Percentiles rank a stretch among this genome's conserved stretches.
phyloP scores from a whole-genome alignment of 768 basidiomycete species.

The Rubroboletus pulcherrimus region DNA sequence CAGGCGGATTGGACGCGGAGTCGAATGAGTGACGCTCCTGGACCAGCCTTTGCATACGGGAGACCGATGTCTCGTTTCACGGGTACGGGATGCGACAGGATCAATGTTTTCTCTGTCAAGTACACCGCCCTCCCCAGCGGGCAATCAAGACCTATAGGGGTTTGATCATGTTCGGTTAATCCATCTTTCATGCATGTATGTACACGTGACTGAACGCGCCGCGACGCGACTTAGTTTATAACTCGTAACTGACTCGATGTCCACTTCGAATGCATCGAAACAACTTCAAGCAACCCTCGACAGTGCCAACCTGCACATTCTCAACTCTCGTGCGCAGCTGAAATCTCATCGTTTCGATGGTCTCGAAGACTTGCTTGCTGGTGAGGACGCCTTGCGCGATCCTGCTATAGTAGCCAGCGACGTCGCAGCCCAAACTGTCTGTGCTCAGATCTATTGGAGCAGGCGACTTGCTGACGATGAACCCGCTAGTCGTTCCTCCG shows the following conservation, averaged over 20 bases:
- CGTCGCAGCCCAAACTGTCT: conserved; percentile 58
- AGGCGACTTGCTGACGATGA: conserved; percentile 1
- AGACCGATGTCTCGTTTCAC: too few species aligned
- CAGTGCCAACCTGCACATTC: conserved; percentile 21
- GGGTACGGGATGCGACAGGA: too few species aligned
- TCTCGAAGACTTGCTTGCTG: conserved; percentile 23
- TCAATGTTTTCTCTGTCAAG: too few species aligned
- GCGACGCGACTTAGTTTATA: neutral
- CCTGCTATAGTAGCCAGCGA: conserved; percentile 56
- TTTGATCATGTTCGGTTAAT: too few species aligned
- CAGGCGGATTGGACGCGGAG: neutral
- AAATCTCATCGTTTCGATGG: conserved; percentile 29
- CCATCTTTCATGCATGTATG: too few species aligned
- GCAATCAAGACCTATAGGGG: too few species aligned
- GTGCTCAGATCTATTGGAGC: conserved; percentile 18
- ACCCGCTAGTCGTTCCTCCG: conserved; percentile 59
- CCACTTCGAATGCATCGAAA: conserved; percentile 20
- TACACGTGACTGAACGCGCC: conserved; percentile 9
- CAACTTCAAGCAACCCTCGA: conserved; percentile 29
- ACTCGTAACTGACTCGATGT: conserved; percentile 6
- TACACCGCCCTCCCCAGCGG: too few species aligned
- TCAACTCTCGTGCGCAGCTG: conserved; percentile 18
- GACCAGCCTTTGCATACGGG: too few species aligned
- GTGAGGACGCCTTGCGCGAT: conserved; percentile 40
- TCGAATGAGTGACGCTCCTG: too few species aligned